A percentile compares a stretch with the other conserved stretches of the same genome.
These are phyloP conservation scores for Cornus florida DNA, from an alignment of 148 eudicot genomes.

Conservation along the genomic window DNA sequence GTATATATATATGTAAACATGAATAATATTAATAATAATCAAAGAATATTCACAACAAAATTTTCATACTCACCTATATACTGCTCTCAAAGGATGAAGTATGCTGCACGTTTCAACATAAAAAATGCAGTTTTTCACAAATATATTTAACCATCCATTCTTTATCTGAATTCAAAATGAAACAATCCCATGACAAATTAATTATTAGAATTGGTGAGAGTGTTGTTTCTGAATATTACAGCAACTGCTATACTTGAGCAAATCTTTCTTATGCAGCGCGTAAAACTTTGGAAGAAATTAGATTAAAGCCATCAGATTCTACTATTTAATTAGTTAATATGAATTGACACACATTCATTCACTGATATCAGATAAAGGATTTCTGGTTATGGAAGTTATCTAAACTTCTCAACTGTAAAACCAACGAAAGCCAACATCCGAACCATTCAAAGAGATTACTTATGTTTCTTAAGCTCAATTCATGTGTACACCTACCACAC, in stretches of 20 bases:
- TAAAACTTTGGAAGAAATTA: too few species aligned
- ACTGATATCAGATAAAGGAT: background rate
- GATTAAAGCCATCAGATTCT: too few species aligned
- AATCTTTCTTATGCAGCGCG: too few species aligned
- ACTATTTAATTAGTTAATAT: too few species aligned
- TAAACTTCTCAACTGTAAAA: conserved; percentile 11
- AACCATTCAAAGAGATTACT: background rate
- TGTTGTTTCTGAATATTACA: background rate
- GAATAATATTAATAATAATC: too few species aligned
- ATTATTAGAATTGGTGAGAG: background rate
- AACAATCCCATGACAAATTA: background rate
- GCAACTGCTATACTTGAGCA: too few species aligned
- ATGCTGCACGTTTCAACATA: background rate
- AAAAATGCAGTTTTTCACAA: background rate
- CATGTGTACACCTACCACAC: conserved; percentile 5
- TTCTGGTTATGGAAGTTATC: conserved; percentile 2
- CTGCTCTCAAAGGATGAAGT: background rate
- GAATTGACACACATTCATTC: too few species aligned
- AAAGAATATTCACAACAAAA: too few species aligned
- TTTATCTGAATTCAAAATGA: background rate
- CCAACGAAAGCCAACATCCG: conserved; percentile 6
- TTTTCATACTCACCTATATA: too few species aligned
- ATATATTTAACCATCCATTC: background rate
- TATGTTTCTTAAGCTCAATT: background rate
- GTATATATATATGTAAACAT: background rate